Conservation (phyloP, 176 grass and related monocot genomes). For the Oryza glumipatula region DNA sequence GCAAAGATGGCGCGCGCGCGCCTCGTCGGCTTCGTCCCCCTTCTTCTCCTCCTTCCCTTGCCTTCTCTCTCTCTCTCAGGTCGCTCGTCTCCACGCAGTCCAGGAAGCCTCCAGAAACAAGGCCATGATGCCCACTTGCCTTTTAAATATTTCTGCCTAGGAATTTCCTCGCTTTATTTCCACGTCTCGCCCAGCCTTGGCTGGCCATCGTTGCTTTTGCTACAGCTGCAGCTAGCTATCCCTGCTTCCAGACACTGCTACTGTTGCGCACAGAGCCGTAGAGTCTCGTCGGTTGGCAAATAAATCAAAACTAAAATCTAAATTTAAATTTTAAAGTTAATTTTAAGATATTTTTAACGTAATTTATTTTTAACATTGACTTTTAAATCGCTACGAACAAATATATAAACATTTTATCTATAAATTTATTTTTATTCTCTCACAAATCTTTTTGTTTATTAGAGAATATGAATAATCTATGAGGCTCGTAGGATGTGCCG, state of each 20-base stretch:
- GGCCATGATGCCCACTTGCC: constrained; percentile 48
- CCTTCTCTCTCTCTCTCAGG: background rate
- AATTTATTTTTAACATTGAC: too few relatives aligned
- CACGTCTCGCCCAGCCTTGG: background rate
- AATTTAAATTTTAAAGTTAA: too few relatives aligned
- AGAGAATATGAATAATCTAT: too few relatives aligned
- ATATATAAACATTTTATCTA: too few relatives aligned
- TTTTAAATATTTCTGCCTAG: constrained; percentile 36
- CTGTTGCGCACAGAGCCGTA: background rate
- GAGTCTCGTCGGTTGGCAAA: too few relatives aligned
- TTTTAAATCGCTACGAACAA: too few relatives aligned
- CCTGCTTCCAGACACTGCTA: background rate
- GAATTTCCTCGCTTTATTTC: constrained; percentile 16
- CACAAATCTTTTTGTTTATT: too few relatives aligned
- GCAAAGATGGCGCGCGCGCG: constrained; percentile 17
- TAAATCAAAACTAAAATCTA: too few relatives aligned
- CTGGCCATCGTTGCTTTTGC: background rate
- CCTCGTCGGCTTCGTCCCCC: background rate
- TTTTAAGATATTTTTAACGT: too few relatives aligned
- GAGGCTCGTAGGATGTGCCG: too few relatives aligned
- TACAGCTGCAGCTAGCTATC: background rate
- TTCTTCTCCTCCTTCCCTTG: background rate
- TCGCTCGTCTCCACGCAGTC: constrained; percentile 38
- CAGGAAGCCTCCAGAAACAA: constrained; percentile 85
- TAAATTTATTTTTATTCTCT: too few relatives aligned